Evolutionary conservation across 2,329 filamentous ascomycete species (phyloP).

Genomic region (Penicillium sp.): DNA sequence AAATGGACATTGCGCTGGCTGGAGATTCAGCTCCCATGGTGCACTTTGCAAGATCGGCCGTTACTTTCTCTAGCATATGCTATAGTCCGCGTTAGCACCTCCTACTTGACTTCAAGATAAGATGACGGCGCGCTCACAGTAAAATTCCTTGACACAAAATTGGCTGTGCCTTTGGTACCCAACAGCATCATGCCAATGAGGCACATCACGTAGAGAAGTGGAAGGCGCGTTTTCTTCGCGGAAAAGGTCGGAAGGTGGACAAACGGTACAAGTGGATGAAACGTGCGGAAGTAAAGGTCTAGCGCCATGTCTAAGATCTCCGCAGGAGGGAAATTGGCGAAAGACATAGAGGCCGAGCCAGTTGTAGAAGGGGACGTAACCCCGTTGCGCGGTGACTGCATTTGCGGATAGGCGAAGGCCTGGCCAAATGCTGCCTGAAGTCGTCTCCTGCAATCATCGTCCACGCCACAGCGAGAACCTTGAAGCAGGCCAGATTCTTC

Average conservation of each 20-base stretch:
- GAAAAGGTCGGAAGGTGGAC: conserved; percentile 61
- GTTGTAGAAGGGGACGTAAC: conserved; percentile 30
- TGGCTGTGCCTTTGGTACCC: conserved; percentile 58
- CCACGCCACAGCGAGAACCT: conserved; percentile 46
- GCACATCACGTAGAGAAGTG: conserved; percentile 60
- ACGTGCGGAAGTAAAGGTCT: conserved; percentile 61
- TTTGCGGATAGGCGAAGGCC: conserved; percentile 24
- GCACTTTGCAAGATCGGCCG: conserved; percentile 51
- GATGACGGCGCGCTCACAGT: conserved; percentile 33
- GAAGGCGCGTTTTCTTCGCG: conserved; percentile 54
- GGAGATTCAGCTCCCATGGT: conserved; percentile 48
- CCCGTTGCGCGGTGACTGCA: conserved; percentile 28
- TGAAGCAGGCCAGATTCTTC: conserved; percentile 34
- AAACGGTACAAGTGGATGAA: conserved; percentile 60
- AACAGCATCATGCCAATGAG: conserved; percentile 60
- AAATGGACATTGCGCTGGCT: conserved; percentile 53
- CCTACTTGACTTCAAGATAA: conserved; percentile 1
- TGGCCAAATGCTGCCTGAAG: conserved; percentile 47
- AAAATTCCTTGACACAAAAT: conserved; percentile 57
- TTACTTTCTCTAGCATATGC: conserved; percentile 48
- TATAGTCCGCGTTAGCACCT: conserved; percentile 20
- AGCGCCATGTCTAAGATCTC: conserved; percentile 61
- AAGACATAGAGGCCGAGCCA: conserved; percentile 33
- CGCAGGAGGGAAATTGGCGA: conserved; percentile 54
- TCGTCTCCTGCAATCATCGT: conserved; percentile 51